Conservation (phyloP, 2,329 filamentous ascomycete species). For the Alternaria alternata region DNA sequence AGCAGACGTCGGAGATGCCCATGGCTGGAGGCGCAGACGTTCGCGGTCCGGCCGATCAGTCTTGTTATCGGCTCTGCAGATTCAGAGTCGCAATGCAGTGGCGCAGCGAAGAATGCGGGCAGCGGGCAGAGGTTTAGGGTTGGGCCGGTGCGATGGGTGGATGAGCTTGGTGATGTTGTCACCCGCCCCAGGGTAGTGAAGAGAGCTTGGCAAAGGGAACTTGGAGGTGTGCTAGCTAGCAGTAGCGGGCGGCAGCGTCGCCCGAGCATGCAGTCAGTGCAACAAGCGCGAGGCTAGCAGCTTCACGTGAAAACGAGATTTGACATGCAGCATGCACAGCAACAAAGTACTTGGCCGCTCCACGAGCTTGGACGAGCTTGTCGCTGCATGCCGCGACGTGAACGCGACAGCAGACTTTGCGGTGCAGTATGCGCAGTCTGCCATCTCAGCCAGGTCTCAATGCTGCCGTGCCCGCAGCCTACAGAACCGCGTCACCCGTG, state of each 20-base stretch:
- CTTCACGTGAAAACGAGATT: slow-evolving; percentile 5
- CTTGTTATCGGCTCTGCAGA: slow-evolving; percentile 8
- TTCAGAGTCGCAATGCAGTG: neutral
- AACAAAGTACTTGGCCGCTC: too few species aligned
- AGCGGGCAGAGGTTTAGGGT: slow-evolving; percentile 20
- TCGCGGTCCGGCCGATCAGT: slow-evolving; percentile 31
- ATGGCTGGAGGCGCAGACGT: slow-evolving; percentile 38
- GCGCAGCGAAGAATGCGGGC: slow-evolving; percentile 16
- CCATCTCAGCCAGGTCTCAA: neutral
- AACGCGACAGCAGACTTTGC: too few species aligned
- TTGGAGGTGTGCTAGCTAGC: slow-evolving; percentile 12
- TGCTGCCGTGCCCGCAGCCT: neutral
- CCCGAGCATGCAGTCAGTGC: slow-evolving; percentile 12
- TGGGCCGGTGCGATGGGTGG: slow-evolving; percentile 16
- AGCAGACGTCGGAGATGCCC: slow-evolving; percentile 48
- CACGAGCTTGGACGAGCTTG: too few species aligned
- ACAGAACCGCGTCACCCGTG: neutral
- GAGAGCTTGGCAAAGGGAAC: slow-evolving; percentile 11
- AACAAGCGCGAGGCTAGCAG: slow-evolving; percentile 9
- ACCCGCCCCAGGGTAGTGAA: slow-evolving; percentile 10
- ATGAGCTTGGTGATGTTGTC: slow-evolving; percentile 16
- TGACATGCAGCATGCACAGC: neutral
- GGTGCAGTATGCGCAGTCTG: neutral
- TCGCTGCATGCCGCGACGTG: too few species aligned
- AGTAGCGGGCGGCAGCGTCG: slow-evolving; percentile 14